A percentile compares a stretch with the other conserved stretches of the same genome.
phyloP scores from a whole-genome alignment of 2,329 filamentous ascomycete species.

The Dothidotthia symphoricarpi region DNA sequence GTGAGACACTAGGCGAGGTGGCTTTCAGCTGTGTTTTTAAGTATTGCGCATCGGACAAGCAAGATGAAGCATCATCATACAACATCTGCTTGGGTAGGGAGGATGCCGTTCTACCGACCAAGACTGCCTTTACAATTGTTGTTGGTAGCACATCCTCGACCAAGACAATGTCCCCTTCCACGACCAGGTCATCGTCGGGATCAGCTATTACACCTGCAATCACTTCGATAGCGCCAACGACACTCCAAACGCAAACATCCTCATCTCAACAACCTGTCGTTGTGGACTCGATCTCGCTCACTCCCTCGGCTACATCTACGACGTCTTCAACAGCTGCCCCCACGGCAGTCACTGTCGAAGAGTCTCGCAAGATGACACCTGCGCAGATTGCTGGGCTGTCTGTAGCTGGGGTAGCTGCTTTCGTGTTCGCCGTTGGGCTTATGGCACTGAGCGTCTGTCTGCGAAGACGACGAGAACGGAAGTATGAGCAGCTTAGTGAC shows the following conservation, averaged over 20 bases:
- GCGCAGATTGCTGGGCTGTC: constrained; percentile 42
- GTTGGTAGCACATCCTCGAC: constrained; percentile 23
- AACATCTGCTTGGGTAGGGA: constrained; percentile 38
- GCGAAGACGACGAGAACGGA: constrained; percentile 34
- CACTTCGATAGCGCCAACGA: constrained; percentile 13
- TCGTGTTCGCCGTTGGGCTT: constrained; percentile 41
- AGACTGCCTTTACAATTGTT: constrained; percentile 35
- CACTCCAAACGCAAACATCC: constrained; percentile 8
- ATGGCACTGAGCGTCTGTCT: constrained; percentile 40
- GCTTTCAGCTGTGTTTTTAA: constrained; percentile 41
- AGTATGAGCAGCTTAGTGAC: constrained; percentile 17
- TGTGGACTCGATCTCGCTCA: constrained; percentile 25
- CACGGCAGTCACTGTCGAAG: constrained; percentile 11
- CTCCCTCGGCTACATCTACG: constrained; percentile 25
- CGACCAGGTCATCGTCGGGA: constrained; percentile 5
- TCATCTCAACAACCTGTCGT: constrained; percentile 22
- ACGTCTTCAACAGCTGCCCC: constrained; percentile 12
- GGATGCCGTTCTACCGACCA: constrained; percentile 39
- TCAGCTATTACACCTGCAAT: constrained; percentile 7
- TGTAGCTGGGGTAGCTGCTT: constrained; percentile 38
- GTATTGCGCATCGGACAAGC: constrained; percentile 28
- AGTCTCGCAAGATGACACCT: constrained; percentile 32
- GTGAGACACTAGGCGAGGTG: constrained; percentile 41
- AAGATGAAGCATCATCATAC: constrained; percentile 30
- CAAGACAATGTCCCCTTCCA: constrained; percentile 9